These are phyloP conservation scores for Rhodotorula sp. DNA, from an alignment of 1,284 basidiomycete species.

Conservation along the genomic window DNA sequence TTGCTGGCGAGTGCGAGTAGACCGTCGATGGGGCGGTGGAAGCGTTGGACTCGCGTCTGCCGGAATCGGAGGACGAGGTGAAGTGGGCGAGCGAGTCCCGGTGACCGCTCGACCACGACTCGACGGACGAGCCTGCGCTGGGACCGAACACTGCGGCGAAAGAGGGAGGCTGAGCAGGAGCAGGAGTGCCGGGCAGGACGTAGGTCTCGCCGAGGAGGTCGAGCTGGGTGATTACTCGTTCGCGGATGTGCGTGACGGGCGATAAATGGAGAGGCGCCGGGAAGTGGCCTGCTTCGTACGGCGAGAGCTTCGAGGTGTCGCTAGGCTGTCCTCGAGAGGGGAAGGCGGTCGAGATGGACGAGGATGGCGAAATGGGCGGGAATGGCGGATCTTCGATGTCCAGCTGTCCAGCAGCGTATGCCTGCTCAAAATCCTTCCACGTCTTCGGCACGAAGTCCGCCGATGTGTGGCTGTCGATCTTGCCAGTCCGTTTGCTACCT, in stretches of 20 bases:
- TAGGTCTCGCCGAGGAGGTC: constrained; percentile 31
- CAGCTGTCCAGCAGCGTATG: constrained; percentile 25
- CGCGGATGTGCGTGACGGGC: constrained; percentile 24
- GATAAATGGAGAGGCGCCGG: constrained; percentile 18
- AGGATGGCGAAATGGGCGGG: constrained; percentile 14
- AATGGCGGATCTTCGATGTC: constrained; percentile 40
- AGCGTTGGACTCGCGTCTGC: constrained; percentile 6
- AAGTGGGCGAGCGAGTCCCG: constrained; percentile 15
- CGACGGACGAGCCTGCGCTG: background rate
- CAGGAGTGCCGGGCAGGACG: background rate
- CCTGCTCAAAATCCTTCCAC: constrained; percentile 13
- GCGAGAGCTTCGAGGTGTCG: constrained; percentile 21
- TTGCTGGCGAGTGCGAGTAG: background rate
- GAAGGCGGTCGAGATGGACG: background rate
- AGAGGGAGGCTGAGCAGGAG: background rate
- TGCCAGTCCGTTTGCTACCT: background rate
- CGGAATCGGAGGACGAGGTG: background rate
- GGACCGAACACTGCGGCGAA: background rate
- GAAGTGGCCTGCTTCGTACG: constrained; percentile 35
- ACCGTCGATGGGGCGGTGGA: constrained; percentile 27
- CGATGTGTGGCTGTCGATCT: constrained; percentile 7
- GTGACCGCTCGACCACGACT: background rate
- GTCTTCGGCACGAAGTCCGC: constrained; percentile 10
- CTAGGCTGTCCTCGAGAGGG: constrained; percentile 5
- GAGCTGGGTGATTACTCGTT: constrained; percentile 41